Evolutionary conservation across 176 grass and related monocot species (phyloP), one percentile per base, ranked within the genome.

Genomic region (Alopecurus myosuroides): DNA sequence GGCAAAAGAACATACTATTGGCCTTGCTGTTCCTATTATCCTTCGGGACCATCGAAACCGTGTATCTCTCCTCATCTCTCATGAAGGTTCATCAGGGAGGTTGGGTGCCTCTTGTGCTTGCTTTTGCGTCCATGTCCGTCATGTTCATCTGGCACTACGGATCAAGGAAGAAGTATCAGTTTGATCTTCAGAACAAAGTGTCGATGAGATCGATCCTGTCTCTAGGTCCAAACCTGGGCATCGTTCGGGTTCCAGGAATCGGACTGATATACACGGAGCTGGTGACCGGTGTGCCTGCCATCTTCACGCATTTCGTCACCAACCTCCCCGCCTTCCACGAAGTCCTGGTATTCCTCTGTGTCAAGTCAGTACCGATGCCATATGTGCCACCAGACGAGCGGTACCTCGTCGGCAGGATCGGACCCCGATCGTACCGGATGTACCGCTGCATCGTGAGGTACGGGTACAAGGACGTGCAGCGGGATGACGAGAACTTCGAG

Each of bases 111-210:
- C 84, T 99, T 77, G 97, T 82, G 49, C 87, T 99, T 48, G 91
- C 88, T 83, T 94, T 92, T 3, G 63, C 95, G 85, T 94, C 92
- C 55, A 94, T 99, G 97, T 91, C 91, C 63, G 82, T 96, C 78
- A 99, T 99, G 97, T 99, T 94, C 65, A 91, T 92, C 29, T 99
- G 97, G 97, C 91, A 99, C 79, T 94, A 99, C 51, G 97, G 97
- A 23, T 86, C 84, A 53, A 82, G 84, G 56, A 89, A 70, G 61
- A 98, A 98, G 58, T 98, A 98, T 79, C 89, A 82, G 45, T 92
- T 89, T 81, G 93, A 98, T 51, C 89, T 98, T 55, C 97, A 99
- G 71, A 99, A 99, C 71, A 99, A 99, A 89, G 93, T 99, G 34
- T 94, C 97, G 3, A 95, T 99, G 93, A 95, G 89, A 89, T 96